Conservation (phyloP, 1,139 yeast genomes). For the Yamadazyma triangularis region DNA sequence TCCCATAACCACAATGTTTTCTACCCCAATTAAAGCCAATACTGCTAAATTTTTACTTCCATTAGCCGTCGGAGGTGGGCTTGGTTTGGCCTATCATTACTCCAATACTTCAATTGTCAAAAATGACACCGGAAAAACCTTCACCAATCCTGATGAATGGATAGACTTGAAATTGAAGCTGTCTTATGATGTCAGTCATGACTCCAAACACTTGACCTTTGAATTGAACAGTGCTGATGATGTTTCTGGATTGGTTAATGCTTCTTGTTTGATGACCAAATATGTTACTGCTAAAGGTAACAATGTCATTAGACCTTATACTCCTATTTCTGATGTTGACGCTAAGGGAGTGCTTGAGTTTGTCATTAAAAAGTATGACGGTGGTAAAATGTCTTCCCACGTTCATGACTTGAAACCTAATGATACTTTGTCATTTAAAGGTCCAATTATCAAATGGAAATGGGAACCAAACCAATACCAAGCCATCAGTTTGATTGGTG, state of each 20-base stretch:
- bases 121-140: constrained; percentile 52
- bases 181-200: constrained; percentile 51
- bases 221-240: constrained; percentile 66
- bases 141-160: constrained; percentile 75
- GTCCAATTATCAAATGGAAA: constrained; percentile 90
- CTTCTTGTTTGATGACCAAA: constrained; percentile 79
- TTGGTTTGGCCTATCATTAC: constrained; percentile 48
- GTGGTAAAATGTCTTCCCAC: constrained; percentile 82
- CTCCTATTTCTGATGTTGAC: constrained; percentile 76
- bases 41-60: background rate
- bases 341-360: constrained; percentile 74
- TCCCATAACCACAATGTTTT: too few species aligned
- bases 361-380: constrained; percentile 77
- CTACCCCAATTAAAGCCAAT: constrained; percentile 1
- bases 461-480: constrained; percentile 83
- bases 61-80: constrained; percentile 26
- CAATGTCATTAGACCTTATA: constrained; percentile 93
- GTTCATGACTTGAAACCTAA: constrained; percentile 65
- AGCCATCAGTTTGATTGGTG: constrained; percentile 83
- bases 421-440: constrained; percentile 88
- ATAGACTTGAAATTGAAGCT: constrained; percentile 69
- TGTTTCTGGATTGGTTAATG: constrained; percentile 73
- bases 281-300: constrained; percentile 80
- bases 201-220: constrained; percentile 69
- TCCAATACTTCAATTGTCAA: constrained; percentile 23